These are phyloP conservation scores for Microdochium trichocladiopsis DNA, from an alignment of 2,329 filamentous ascomycete genomes.

Conservation along the genomic window DNA sequence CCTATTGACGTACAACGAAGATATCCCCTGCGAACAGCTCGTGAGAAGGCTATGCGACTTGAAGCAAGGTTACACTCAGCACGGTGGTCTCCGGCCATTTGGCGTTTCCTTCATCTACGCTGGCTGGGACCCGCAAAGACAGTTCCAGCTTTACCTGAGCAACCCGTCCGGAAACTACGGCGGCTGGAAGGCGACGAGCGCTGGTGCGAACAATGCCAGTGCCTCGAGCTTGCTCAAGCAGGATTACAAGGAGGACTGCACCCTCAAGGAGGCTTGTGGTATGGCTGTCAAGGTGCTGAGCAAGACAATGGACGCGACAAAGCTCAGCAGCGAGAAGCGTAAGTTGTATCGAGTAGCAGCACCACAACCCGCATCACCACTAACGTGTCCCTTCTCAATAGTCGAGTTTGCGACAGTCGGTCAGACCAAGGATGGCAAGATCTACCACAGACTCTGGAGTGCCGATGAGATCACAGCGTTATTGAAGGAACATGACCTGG, in stretches of 20 bases:
- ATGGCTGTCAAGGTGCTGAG: conserved; percentile 98
- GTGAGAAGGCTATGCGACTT: conserved; percentile 94
- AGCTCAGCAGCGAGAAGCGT: conserved; percentile 99
- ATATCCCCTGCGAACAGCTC: conserved; percentile 98
- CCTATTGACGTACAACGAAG: conserved; percentile 98
- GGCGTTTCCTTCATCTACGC: conserved; percentile 99
- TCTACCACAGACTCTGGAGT: conserved; percentile 96
- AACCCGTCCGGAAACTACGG: conserved; percentile 99
- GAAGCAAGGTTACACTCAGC: conserved; percentile 98
- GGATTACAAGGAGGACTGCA: conserved; percentile 98
- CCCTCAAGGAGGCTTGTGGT: conserved; percentile 90
- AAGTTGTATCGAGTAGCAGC: conserved; percentile 29
- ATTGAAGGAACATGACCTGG: conserved; percentile 91
- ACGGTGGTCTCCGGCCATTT: conserved; percentile 95
- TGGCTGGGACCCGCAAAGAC: conserved; percentile 88
- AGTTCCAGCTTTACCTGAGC: conserved; percentile 99
- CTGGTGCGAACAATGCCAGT: conserved; percentile 95
- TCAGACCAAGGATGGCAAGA: conserved; percentile 88
- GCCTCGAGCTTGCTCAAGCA: conserved; percentile 97
- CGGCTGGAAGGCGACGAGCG: conserved; percentile 97
- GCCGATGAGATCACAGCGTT: conserved; percentile 93
- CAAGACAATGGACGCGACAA: conserved; percentile 99
- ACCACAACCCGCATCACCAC: conserved; percentile 1
- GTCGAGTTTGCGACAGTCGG: conserved; percentile 98
- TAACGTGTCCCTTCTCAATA: conserved; percentile 29